A percentile compares a stretch with the other conserved stretches of the same genome.
phyloP scores from a whole-genome alignment of 768 basidiomycete genomes.

The Dioszegia hungarica region DNA sequence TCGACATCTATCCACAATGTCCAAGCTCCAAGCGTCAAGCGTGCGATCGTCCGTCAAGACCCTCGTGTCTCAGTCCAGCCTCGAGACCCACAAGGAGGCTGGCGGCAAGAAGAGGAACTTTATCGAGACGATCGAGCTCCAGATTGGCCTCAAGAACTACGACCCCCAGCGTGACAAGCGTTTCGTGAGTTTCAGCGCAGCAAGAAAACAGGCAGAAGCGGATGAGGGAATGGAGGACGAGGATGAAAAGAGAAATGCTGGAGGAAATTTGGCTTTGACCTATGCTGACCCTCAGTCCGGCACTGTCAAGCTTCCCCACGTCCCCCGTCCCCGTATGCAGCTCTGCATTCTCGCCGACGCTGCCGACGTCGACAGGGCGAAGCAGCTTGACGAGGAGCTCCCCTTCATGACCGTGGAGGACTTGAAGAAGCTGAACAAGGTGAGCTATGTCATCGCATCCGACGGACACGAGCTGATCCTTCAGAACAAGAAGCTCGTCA shows the following conservation, averaged over 20 bases:
- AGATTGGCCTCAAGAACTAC: constrained; percentile 52
- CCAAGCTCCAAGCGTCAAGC: constrained; percentile 97
- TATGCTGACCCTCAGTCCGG: constrained; percentile 13
- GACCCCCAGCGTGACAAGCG: constrained; percentile 99
- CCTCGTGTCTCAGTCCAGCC: constrained; percentile 72
- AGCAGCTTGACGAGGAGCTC: constrained; percentile 51
- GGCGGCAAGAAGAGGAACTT: constrained; percentile 51
- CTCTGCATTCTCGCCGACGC: constrained; percentile 99
- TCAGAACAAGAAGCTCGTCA: constrained; percentile 98
- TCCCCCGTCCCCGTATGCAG: constrained; percentile 98
- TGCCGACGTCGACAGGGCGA: constrained; percentile 75
- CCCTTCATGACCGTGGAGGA: constrained; percentile 97
- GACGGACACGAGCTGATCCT: neutral
- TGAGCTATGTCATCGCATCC: neutral
- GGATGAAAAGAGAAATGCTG: neutral
- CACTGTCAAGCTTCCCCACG: constrained; percentile 73
- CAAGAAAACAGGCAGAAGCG: neutral
- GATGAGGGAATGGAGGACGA: neutral
- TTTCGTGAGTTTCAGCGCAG: constrained; percentile 65
- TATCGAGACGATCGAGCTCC: constrained; percentile 51
- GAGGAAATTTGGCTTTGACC: neutral
- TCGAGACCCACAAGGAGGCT: constrained; percentile 60
- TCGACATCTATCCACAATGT: constrained; percentile 31
- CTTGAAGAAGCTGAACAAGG: constrained; percentile 97
- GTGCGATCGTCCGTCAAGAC: constrained; percentile 97